Percentiles rank a stretch among this genome's conserved stretches.
Conservation (phyloP, 306 rosid genomes). For the Cotoneaster glaucophyllus region DNA sequence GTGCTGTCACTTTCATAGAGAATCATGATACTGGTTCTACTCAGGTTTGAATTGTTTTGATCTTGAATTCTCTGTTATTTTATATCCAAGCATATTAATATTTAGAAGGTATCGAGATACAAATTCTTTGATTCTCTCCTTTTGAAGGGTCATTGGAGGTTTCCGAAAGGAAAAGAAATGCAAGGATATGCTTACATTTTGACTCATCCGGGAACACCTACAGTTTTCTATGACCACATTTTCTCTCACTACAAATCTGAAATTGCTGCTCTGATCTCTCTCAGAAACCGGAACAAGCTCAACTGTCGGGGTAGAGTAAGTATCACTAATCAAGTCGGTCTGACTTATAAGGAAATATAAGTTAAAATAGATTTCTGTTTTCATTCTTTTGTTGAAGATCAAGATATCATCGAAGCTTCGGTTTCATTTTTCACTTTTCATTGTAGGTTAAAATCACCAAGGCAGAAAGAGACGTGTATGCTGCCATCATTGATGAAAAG, state of each 20-base stretch:
- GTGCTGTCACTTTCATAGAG: constrained; percentile 95
- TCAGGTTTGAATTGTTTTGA: constrained; percentile 52
- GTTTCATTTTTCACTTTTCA: constrained; percentile 11
- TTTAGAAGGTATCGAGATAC: neutral
- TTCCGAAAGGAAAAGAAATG: constrained; percentile 82
- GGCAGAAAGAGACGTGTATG: constrained; percentile 92
- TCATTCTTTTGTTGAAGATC: neutral
- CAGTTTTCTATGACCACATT: constrained; percentile 81
- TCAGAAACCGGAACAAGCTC: constrained; percentile 61
- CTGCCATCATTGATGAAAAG: constrained; percentile 60
- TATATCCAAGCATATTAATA: neutral
- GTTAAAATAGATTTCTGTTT: neutral
- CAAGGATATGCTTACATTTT: constrained; percentile 98
- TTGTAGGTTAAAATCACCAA: constrained; percentile 58
- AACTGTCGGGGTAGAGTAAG: constrained; percentile 82
- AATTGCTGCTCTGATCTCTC: constrained; percentile 48
- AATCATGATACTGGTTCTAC: constrained; percentile 99
- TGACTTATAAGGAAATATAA: neutral
- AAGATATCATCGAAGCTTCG: neutral
- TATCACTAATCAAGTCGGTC: constrained; percentile 4
- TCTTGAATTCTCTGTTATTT: neutral
- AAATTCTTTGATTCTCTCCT: constrained; percentile 13
- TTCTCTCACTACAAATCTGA: constrained; percentile 63
- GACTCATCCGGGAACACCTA: constrained; percentile 97
- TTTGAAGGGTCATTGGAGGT: constrained; percentile 98